Evolutionary conservation across 2,329 filamentous ascomycete species (phyloP).

Genomic region (Penicillium concentricum): DNA sequence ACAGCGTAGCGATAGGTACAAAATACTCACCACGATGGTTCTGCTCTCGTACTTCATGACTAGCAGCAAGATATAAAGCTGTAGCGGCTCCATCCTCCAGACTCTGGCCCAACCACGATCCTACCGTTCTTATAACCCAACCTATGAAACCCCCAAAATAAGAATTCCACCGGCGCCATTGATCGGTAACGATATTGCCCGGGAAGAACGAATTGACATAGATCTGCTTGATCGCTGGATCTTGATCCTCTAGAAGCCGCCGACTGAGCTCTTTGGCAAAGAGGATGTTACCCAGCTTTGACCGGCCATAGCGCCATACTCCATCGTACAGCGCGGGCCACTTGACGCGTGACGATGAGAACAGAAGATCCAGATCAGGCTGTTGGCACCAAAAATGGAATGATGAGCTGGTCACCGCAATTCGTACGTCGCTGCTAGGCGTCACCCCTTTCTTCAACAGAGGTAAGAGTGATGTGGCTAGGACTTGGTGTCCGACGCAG

Average conservation of each 20-base stretch:
- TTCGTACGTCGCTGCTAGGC: slow-evolving; percentile 39
- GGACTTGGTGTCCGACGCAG: slow-evolving; percentile 52
- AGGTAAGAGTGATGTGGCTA: slow-evolving; percentile 50
- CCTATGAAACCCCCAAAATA: slow-evolving; percentile 26
- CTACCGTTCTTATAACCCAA: slow-evolving; percentile 21
- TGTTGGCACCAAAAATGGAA: slow-evolving; percentile 28
- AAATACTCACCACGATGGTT: slow-evolving; percentile 37
- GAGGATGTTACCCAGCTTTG: slow-evolving; percentile 36
- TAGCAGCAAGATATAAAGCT: slow-evolving; percentile 31
- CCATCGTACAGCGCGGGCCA: slow-evolving; percentile 22
- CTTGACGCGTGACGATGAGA: slow-evolving; percentile 22
- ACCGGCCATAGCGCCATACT: slow-evolving; percentile 33
- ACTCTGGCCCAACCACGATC: slow-evolving; percentile 26
- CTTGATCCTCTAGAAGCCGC: slow-evolving; percentile 20
- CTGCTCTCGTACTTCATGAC: slow-evolving; percentile 20
- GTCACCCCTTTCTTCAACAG: slow-evolving; percentile 24
- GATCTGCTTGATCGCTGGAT: slow-evolving; percentile 21
- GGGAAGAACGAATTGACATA: slow-evolving; percentile 36
- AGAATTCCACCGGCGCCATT: slow-evolving; percentile 30
- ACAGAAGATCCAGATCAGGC: slow-evolving; percentile 26
- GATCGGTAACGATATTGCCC: slow-evolving; percentile 34
- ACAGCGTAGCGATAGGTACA: slow-evolving; percentile 35
- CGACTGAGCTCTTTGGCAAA: slow-evolving; percentile 31
- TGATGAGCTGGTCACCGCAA: slow-evolving; percentile 45
- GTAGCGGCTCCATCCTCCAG: slow-evolving; percentile 30